Evolutionary conservation across 352 stramenopile genomes (phyloP).

Genomic region (Globisporangium spiculum): DNA sequence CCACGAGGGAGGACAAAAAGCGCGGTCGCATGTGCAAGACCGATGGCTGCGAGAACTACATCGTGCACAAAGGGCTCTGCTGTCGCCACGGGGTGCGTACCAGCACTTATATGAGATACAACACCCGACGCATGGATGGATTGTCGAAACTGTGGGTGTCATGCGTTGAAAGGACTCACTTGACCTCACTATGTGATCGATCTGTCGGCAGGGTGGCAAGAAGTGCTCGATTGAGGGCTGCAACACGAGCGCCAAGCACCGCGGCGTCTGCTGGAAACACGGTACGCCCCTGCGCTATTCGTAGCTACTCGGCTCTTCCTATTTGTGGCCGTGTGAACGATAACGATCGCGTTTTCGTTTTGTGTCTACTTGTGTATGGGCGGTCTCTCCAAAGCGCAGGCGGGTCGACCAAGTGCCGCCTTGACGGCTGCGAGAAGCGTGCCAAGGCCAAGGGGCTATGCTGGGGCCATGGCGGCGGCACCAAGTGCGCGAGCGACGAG

Average conservation of each 20-base stretch:
- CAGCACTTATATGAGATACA: background rate
- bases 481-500: conserved; percentile 16
- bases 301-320: background rate
- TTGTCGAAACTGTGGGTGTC: background rate
- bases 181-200: background rate
- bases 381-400: background rate
- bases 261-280: conserved; percentile 50
- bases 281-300: conserved; percentile 15
- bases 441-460: conserved; percentile 24
- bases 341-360: background rate
- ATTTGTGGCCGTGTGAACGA: background rate
- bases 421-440: conserved; percentile 18
- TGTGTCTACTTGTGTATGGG: background rate
- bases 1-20: conserved; percentile 16
- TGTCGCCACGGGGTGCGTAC: conserved; percentile 25
- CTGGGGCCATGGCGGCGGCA: conserved; percentile 21
- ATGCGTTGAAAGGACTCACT: conserved; percentile 6
- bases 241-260: conserved; percentile 38
- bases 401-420: conserved; percentile 19
- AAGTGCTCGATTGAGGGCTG: conserved; percentile 38
- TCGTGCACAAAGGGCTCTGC: conserved; percentile 24
- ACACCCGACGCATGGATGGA: background rate
- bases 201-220: conserved; percentile 37
- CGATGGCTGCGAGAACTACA: conserved; percentile 23
- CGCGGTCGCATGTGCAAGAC: conserved; percentile 19